Conservation (phyloP, 768 basidiomycete species). For the Infundibulicybe gibba region DNA sequence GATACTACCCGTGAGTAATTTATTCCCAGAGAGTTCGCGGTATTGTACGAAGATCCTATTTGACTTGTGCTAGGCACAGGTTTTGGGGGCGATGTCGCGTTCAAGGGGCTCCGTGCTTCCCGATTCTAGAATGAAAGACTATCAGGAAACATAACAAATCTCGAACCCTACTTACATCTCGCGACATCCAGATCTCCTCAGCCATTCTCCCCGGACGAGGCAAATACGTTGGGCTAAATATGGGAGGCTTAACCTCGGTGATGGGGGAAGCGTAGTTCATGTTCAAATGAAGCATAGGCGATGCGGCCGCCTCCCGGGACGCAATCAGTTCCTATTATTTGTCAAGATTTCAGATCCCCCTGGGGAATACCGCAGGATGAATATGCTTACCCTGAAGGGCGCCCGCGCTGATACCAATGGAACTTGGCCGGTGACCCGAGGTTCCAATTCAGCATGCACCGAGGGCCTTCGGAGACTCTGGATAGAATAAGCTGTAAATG, state of each 20-base stretch:
- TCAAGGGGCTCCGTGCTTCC: slow-evolving; percentile 1
- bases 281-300: slow-evolving; percentile 25
- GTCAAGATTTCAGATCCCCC: not conserved
- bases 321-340: not conserved
- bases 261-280: slow-evolving; percentile 26
- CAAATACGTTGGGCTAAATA: slow-evolving; percentile 27
- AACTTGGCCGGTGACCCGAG: not conserved
- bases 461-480: not conserved
- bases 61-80: not conserved
- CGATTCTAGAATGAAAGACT: slow-evolving; percentile 1
- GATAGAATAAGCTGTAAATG: no score
- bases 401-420: not conserved
- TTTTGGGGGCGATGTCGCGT: not conserved
- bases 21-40: not conserved
- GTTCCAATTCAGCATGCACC: not conserved
- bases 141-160: not conserved
- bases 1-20: not conserved
- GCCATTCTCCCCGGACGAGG: slow-evolving; percentile 28
- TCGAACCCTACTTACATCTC: slow-evolving; percentile 18
- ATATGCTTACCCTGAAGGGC: not conserved
- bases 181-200: slow-evolving; percentile 27
- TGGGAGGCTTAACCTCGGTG: slow-evolving; percentile 26
- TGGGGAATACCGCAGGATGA: not conserved
- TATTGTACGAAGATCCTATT: not conserved
- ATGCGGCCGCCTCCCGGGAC: slow-evolving; percentile 19